Base-by-base conservation (phyloP, 2,329 filamentous ascomycete species). In the Sphaerulina populicola region DNA sequence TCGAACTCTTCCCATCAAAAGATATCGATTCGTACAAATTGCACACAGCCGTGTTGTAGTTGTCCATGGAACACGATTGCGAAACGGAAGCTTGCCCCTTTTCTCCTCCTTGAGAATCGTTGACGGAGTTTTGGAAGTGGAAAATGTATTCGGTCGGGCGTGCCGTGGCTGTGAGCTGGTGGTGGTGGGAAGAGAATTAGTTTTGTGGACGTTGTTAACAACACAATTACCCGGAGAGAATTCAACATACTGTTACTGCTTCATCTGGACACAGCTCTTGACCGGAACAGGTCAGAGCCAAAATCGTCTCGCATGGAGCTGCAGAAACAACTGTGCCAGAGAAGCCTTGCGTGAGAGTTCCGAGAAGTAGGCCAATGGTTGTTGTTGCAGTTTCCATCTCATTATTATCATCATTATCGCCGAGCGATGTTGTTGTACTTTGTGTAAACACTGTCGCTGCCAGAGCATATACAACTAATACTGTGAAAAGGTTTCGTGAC, bases 141-240 rank as follows among this genome's bases (percentile, higher is more conserved):
- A 40, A 47, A 6, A 47, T 47, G 39, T 55, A 53, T 3, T 43
- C 41, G 29, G 40, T 38, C 29, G 53, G 53, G 8, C 47, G 35
- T 45, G 53, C 47, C 10, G 53, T 52, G n/a, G 53, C 49, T 4
- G 44, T 49, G 42, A 57, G 39, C 50, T 57, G 27, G 4, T 5
- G 4, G 5, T 7, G 6, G 6, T 5, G 23, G n/a, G 12, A 38
- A 11, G 21, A 14, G 21, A 47, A 15, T 41, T 10, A 41, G 39
- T 38, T 47, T 43, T 45, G 18, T 40, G 8, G 15, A 2, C 8
- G 3, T 14, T 12, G 9, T 29, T 15, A 3, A 10, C 9, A 39
- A n/a, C n/a, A 9, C 1, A 14, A 40, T 5, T 27, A 27, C 4
- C 6, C 18, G 18, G 18, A n/a, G 7, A 18, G 37, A 14, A 11